Evolutionary conservation across 2,329 filamentous ascomycete genomes (phyloP), one percentile per base, ranked within the genome.

Genomic region (Xylaria digitata): DNA sequence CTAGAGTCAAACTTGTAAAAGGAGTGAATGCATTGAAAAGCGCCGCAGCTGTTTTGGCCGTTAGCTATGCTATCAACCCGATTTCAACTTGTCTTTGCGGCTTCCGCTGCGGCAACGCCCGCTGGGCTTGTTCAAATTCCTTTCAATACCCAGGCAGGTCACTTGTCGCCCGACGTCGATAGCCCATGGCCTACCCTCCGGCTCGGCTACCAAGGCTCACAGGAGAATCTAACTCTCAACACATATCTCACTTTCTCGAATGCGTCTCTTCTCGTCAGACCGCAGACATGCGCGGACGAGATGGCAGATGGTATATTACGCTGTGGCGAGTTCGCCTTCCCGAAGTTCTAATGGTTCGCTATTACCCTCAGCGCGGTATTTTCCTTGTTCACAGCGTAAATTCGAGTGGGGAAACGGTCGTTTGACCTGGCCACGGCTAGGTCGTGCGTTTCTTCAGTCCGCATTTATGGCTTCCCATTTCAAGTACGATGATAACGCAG

Each of bases 361-460:
- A 17, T 23, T 50, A 6, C 48, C 48, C 26, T 23, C 48, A 5
- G 48, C 48, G 11, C 48, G 48, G 6, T 50, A 50, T 50, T 50
- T 50, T 30, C 48, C 48, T 50, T 50, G 48, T 26, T 50, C 48
- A 9, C 48, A 5, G 4, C 3, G 6, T 17, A 23, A 50, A 3
- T 50, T 5, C 23, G 26, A 32, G 11, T 32, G 23, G 48, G 13
- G 3, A 7, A 23, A 17, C 23, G 26, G 48, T 19, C 6, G 2
- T 17, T 13, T 6, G 1, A 50, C 48, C 23, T 50, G 48, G 48
- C 48, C 48, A 13, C 48, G 40, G 21, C 54, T 43, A 45, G 52
- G 52, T 23, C 52, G 52, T 17, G 52, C 52, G n/a, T 55, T 55
- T 55, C 52, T 55, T 6, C 52, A 55, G 21, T 55, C 52, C 21